Evolutionary conservation across 768 basidiomycete genomes (phyloP), one percentile per base, ranked within the genome.

Genomic region (Rhodotorula diobovata): DNA sequence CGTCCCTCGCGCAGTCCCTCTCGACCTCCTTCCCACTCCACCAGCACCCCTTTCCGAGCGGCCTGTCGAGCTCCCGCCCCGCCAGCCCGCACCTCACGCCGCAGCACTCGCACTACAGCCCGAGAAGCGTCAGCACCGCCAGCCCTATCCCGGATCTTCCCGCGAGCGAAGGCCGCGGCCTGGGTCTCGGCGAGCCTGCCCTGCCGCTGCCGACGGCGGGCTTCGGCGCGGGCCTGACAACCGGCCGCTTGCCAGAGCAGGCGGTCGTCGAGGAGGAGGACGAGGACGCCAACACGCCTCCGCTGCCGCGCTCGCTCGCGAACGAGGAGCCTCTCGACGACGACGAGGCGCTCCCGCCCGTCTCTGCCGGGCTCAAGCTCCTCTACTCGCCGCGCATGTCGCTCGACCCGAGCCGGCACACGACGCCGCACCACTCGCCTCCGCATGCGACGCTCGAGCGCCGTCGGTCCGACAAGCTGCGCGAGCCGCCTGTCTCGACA

Each of bases 71-170:
- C 20, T 67, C 68, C 34, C 72, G 68, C 3, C 66, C 73, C 21
- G 62, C 59, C 9, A 56, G 58, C 18, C 73, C 73, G 1, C 68
- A 67, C n/a, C 39, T 70, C 20, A 57, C 62, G 6, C 66, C 66
- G 7, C 53, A 63, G 6, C 39, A 16, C 34, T 18, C 41, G 48
- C 34, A 64, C 20, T 32, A 39, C 37, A 28, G 37, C 15, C 63
- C 63, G 30, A 53, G 51, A 14, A 59, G 58, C n/a, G 51, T 32
- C 58, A 39, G 45, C 7, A 20, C 51, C 16, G 32, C 43, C 20
- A 67, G 68, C 54, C 68, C 73, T 1, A 55, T 74, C 12, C 73
- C 73, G 12, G 73, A 74, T n/a, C 50, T 74, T 0, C 1, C 50
- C 8, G 51, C 61, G 0, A 25, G 34, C 10, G 20, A 46, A 14